These are phyloP conservation scores for Russula emetica DNA, from an alignment of 768 basidiomycete species.

Conservation along the genomic window DNA sequence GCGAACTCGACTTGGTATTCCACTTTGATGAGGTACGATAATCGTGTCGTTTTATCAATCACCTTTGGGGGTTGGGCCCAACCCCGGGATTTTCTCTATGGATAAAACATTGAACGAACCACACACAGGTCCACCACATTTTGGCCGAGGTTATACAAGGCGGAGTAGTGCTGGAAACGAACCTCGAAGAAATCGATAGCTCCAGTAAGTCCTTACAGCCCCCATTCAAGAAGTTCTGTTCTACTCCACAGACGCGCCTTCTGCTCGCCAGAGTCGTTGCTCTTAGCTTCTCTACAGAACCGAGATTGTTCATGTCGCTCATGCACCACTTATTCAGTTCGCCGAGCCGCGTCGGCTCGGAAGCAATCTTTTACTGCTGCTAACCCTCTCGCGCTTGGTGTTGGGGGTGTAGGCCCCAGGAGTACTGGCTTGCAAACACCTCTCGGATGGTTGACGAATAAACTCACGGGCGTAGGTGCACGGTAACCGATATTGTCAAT, in stretches of 20 bases:
- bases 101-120: not conserved
- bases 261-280: not conserved
- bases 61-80: not conserved
- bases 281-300: not conserved
- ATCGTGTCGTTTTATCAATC: not conserved
- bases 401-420: conserved; percentile 53
- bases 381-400: conserved; percentile 75
- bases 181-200: conserved; percentile 76
- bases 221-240: not conserved
- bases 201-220: conserved; percentile 47
- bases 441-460: conserved; percentile 74
- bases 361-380: conserved; percentile 78
- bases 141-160: conserved; percentile 96
- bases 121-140: conserved; percentile 80
- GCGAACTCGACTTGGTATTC: conserved; percentile 96
- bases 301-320: conserved; percentile 7
- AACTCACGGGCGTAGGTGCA: conserved; percentile 61
- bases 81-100: not conserved
- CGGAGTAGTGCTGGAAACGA: conserved; percentile 93
- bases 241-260: not conserved
- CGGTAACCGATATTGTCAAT: conserved; percentile 31
- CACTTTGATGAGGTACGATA: conserved; percentile 89
- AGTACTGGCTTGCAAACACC: conserved; percentile 63
- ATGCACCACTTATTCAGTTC: conserved; percentile 44
- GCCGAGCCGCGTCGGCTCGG: conserved; percentile 62